Conservation (phyloP, 2,329 filamentous ascomycete species). For the Fusarium secorum region DNA sequence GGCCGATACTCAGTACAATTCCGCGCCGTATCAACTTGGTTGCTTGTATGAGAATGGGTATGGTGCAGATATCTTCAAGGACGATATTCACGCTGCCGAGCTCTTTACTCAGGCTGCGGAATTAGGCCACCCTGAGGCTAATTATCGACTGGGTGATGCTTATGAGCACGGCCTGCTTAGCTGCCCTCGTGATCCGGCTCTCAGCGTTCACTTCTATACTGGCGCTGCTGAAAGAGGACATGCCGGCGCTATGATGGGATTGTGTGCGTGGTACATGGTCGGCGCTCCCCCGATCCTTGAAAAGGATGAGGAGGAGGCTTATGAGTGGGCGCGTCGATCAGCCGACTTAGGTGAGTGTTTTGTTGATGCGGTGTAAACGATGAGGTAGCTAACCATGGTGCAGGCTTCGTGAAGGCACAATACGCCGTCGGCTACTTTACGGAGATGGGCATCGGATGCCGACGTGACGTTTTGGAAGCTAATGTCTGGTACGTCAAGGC, state of each 20-base stretch:
- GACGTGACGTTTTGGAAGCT: conserved; percentile 91
- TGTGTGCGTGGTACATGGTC: conserved; percentile 98
- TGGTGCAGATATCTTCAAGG: conserved; percentile 91
- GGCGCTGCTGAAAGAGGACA: conserved; percentile 86
- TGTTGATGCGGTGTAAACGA: not conserved
- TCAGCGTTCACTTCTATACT: conserved; percentile 98
- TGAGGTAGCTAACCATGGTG: conserved; percentile 14
- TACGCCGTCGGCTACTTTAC: conserved; percentile 98
- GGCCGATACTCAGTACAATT: conserved; percentile 90
- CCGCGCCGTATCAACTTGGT: conserved; percentile 89
- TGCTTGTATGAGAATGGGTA: conserved; percentile 91
- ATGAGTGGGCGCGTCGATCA: conserved; percentile 91
- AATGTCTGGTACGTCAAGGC: conserved; percentile 99
- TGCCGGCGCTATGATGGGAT: conserved; percentile 92
- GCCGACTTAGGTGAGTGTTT: conserved; percentile 78
- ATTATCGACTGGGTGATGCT: conserved; percentile 89
- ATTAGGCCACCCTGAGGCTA: conserved; percentile 85
- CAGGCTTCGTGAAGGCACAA: conserved; percentile 78
- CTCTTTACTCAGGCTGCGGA: conserved; percentile 95
- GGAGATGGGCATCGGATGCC: conserved; percentile 97
- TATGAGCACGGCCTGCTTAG: conserved; percentile 91
- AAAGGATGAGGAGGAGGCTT: conserved; percentile 95
- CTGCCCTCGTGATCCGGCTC: conserved; percentile 88
- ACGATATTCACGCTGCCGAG: conserved; percentile 89
- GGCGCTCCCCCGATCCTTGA: conserved; percentile 91